Evolutionary conservation across 2,329 filamentous ascomycete species (phyloP), one percentile per base, ranked within the genome.

Genomic region (Diaporthe ampelina): DNA sequence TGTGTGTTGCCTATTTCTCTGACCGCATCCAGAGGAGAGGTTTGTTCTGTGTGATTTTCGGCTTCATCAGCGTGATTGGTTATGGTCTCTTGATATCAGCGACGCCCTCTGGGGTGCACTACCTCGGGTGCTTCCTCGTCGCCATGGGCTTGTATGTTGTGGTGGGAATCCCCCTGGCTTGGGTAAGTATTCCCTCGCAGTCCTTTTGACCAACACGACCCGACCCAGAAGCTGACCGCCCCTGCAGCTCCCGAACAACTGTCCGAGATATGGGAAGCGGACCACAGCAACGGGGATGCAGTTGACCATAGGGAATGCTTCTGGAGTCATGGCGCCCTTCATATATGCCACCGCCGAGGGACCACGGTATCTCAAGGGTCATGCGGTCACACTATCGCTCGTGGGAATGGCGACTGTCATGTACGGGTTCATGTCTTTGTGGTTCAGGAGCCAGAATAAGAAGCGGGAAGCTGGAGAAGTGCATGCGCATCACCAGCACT

Each of bases 111-210:
- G 91, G 90, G 0, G 93, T 91, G 9, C 92, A 93, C 77, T 95
- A 95, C 79, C 93, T 94, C 77, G 94, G 84, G 77, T 95, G 93
- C 76, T 93, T 95, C 81, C 84, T 96, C n/a, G 90, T 95, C 0
- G 93, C 94, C 0, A 87, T 91, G 75, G 94, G 94, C 0, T 81
- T 96, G 3, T 96, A 95, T 77, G 85, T 90, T 32, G 81, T 88
- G 4, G 88, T 90, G 5, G 88, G 89, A 0, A 76, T 91, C 74
- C 89, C 89, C 6, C 79, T 91, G n/a, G 88, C 88, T 48, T 91
- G 89, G 88, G 82, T 85, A 67, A 79, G 83, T 78, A 2, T 69
- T 57, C 1, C 11, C 19, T 32, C 19, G 32, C 17, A 40, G 13
- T 32, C 21, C 15, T n/a, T 24, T 24, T 2, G 21, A 13, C 24